A percentile compares a stretch with the other conserved stretches of the same genome.
phyloP scores from a whole-genome alignment of 768 basidiomycete genomes.

The Phlegmacium glaucopus region DNA sequence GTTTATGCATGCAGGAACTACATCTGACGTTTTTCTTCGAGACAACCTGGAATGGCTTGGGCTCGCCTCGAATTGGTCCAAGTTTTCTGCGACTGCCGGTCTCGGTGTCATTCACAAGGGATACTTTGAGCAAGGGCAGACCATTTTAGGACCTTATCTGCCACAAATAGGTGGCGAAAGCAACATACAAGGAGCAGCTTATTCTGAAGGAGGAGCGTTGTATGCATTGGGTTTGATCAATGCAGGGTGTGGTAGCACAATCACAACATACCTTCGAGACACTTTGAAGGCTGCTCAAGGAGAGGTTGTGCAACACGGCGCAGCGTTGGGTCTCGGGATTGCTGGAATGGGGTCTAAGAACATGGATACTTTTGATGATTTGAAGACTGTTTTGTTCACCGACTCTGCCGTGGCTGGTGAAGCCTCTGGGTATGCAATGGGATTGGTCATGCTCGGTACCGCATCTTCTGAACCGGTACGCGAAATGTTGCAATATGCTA shows the following conservation, averaged over 20 bases:
- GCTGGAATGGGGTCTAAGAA: slow-evolving; percentile 92
- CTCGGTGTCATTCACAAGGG: slow-evolving; percentile 98
- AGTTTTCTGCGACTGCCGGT: slow-evolving; percentile 96
- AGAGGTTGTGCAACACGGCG: slow-evolving; percentile 95
- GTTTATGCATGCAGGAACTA: slow-evolving; percentile 98
- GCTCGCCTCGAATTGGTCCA: slow-evolving; percentile 96
- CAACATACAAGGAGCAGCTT: slow-evolving; percentile 73
- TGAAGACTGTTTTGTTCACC: slow-evolving; percentile 85
- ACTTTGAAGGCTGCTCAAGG: slow-evolving; percentile 71
- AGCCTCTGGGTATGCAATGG: slow-evolving; percentile 96
- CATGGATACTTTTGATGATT: slow-evolving; percentile 85
- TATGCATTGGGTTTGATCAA: slow-evolving; percentile 95
- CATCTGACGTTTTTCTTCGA: slow-evolving; percentile 88
- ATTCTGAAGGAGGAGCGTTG: slow-evolving; percentile 94
- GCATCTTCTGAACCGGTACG: slow-evolving; percentile 74
- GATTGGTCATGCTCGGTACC: slow-evolving; percentile 96
- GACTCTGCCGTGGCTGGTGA: slow-evolving; percentile 97
- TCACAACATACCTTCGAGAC: slow-evolving; percentile 76
- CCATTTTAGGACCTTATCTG: slow-evolving; percentile 90
- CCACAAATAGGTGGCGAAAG: slow-evolving; percentile 77
- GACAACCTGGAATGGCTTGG: slow-evolving; percentile 98
- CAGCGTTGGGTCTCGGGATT: slow-evolving; percentile 94
- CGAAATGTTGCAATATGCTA: slow-evolving; percentile 95
- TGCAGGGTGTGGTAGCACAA: slow-evolving; percentile 79
- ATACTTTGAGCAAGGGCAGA: slow-evolving; percentile 89